Conservation (phyloP, 2,329 filamentous ascomycete genomes). For the Ploettnerulaceae sp. region DNA sequence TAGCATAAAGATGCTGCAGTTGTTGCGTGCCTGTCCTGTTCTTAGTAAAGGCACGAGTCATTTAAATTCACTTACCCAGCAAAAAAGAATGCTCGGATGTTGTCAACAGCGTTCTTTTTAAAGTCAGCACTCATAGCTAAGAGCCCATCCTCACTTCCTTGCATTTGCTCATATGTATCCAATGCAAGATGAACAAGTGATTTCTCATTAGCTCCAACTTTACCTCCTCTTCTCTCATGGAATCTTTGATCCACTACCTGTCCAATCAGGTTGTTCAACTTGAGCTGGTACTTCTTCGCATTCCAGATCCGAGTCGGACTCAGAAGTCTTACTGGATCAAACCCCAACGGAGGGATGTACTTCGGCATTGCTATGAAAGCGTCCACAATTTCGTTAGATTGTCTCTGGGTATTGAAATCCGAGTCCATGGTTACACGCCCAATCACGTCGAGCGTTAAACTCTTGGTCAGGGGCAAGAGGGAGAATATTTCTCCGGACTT, state of each 20-base stretch:
- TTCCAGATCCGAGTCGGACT: constrained; percentile 3
- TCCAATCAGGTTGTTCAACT: neutral
- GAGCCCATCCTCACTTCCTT: neutral
- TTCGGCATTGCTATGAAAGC: constrained; percentile 2
- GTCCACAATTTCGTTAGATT: constrained; percentile 3
- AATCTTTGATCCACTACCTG: constrained; percentile 3
- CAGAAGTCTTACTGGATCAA: neutral
- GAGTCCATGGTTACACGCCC: neutral
- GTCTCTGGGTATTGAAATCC: neutral
- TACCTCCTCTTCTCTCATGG: neutral
- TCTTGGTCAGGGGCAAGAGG: neutral
- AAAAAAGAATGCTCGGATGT: constrained; percentile 1
- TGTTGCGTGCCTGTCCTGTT: neutral
- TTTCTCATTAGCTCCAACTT: neutral
- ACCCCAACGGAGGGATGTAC: neutral
- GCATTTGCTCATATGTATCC: constrained; percentile 1
- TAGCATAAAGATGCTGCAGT: constrained; percentile 3
- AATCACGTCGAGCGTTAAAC: neutral
- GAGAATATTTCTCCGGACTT: neutral
- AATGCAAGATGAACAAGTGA: constrained; percentile 2
- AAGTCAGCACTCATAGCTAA: neutral
- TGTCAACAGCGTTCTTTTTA: constrained; percentile 2
- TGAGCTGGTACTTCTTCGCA: neutral
- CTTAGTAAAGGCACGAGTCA: neutral
- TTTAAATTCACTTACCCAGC: neutral